Percentiles rank a stretch among this genome's conserved stretches.
These are phyloP conservation scores for Aspergillus novoparasiticus DNA, from an alignment of 2,329 filamentous ascomycete species.

Conservation along the genomic window DNA sequence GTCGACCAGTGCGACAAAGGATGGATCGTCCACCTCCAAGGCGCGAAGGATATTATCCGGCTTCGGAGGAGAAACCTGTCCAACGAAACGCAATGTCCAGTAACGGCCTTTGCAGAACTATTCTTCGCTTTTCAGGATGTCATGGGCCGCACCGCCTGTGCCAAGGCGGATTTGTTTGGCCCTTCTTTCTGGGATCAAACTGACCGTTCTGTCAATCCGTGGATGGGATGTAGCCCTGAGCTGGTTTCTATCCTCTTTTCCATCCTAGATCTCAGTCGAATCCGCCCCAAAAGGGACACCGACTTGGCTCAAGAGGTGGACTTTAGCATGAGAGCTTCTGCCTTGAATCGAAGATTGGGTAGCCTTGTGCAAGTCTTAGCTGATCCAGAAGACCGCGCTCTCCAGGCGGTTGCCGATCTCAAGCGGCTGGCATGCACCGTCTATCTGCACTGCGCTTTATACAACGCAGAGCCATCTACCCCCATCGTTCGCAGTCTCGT, in stretches of 20 bases:
- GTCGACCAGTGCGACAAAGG: slow-evolving; percentile 33
- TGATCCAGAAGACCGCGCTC: not conserved
- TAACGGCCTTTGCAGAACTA: slow-evolving; percentile 26
- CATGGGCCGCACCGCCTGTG: slow-evolving; percentile 48
- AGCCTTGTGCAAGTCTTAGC: not conserved
- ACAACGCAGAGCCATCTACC: not conserved
- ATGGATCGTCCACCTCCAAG: slow-evolving; percentile 46
- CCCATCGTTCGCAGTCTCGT: not conserved
- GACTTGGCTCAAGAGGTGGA: not conserved
- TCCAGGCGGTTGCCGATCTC: not conserved
- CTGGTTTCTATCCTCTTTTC: not conserved
- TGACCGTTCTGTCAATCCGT: slow-evolving; percentile 4
- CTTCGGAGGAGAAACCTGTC: slow-evolving; percentile 29
- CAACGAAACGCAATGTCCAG: not conserved
- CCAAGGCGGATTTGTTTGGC: slow-evolving; percentile 44
- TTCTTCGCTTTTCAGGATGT: slow-evolving; percentile 50
- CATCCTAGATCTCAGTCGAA: not conserved
- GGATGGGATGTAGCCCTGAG: slow-evolving; percentile 9
- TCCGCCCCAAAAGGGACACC: not conserved
- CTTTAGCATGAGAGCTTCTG: not conserved
- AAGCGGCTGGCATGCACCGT: slow-evolving; percentile 1
- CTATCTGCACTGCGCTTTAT: slow-evolving; percentile 4
- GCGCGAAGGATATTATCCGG: slow-evolving; percentile 44
- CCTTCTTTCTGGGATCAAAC: slow-evolving; percentile 41
- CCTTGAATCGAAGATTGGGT: not conserved